Conservation (phyloP, 108 stramenopile genomes). For the Pinguiococcus pyrenoidosus region DNA sequence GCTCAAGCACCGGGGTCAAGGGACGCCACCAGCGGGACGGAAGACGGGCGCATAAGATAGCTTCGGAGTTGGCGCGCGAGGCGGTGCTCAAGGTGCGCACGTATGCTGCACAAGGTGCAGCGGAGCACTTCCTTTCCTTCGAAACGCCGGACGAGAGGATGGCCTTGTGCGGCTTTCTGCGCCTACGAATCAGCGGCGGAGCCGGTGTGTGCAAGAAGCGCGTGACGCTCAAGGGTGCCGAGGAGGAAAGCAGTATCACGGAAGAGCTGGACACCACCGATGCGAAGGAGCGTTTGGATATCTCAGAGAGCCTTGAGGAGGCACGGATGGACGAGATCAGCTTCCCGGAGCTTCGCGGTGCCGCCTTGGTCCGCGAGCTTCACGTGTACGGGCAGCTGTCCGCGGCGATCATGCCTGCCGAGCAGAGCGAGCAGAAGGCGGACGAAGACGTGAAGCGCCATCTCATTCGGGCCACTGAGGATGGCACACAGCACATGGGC, state of each 20-base stretch:
- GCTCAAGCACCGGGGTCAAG: slow-evolving; percentile 9
- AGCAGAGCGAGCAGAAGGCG: neutral
- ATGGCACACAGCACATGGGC: slow-evolving; percentile 11
- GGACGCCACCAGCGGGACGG: too few relatives aligned
- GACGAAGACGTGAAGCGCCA: neutral
- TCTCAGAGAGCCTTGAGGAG: too few relatives aligned
- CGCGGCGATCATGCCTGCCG: neutral
- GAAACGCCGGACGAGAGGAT: slow-evolving; percentile 10
- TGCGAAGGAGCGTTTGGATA: too few relatives aligned
- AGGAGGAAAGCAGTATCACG: too few relatives aligned
- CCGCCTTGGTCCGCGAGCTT: slow-evolving; percentile 12
- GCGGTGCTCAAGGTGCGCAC: slow-evolving; percentile 1
- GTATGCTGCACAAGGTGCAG: slow-evolving; percentile 6
- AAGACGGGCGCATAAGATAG: too few relatives aligned
- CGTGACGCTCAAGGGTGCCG: too few relatives aligned
- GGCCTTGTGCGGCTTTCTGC: slow-evolving; percentile 13
- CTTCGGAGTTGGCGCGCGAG: too few relatives aligned
- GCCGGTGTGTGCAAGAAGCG: too few relatives aligned
- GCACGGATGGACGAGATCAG: too few relatives aligned
- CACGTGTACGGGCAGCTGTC: slow-evolving; percentile 15
- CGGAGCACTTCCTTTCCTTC: slow-evolving; percentile 15
- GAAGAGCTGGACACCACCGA: too few relatives aligned
- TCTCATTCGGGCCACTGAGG: neutral
- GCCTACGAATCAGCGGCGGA: slow-evolving; percentile 13
- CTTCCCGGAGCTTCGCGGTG: slow-evolving; percentile 5